Conservation (phyloP, 192 early-diverging fungal species). For the Gonapodya prolifera region DNA sequence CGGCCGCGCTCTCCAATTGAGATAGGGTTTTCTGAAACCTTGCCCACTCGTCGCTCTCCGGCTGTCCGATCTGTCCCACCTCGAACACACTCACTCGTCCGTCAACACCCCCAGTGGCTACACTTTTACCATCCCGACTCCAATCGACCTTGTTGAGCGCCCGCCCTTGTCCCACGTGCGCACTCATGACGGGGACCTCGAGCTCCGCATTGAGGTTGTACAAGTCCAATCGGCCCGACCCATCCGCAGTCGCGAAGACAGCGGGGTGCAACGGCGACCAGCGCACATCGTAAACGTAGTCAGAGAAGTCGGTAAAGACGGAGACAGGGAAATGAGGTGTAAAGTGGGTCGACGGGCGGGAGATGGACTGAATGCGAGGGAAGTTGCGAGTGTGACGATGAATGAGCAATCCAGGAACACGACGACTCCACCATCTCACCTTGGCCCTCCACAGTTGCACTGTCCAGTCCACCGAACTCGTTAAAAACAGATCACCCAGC, state of each 20-base stretch:
- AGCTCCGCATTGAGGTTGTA: constrained; percentile 88
- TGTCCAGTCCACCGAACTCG: constrained; percentile 91
- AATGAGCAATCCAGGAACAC: not conserved
- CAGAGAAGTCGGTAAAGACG: constrained; percentile 83
- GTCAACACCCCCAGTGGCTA: constrained; percentile 71
- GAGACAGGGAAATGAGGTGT: constrained; percentile 49
- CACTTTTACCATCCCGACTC: constrained; percentile 76
- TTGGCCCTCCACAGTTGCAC: constrained; percentile 87
- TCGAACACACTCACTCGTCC: constrained; percentile 81
- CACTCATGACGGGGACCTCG: constrained; percentile 41
- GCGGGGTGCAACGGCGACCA: constrained; percentile 97
- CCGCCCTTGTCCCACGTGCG: constrained; percentile 30
- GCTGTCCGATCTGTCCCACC: constrained; percentile 41
- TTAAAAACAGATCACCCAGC: constrained; percentile 85
- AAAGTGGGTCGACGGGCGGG: constrained; percentile 31
- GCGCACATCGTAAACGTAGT: constrained; percentile 95
- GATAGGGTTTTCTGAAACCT: constrained; percentile 15
- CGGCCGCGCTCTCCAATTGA: constrained; percentile 10
- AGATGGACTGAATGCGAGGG: constrained; percentile 22
- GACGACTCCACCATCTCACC: constrained; percentile 9
- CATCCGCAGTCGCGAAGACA: constrained; percentile 85
- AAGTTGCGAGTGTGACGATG: not conserved
- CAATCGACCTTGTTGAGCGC: constrained; percentile 90
- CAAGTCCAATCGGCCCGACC: constrained; percentile 74
- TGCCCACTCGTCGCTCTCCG: constrained; percentile 15